Percentiles rank a stretch among this genome's conserved stretches.
These are phyloP conservation scores for Coemansia sp. DNA, from an alignment of 192 early-diverging fungal species.

Conservation along the genomic window DNA sequence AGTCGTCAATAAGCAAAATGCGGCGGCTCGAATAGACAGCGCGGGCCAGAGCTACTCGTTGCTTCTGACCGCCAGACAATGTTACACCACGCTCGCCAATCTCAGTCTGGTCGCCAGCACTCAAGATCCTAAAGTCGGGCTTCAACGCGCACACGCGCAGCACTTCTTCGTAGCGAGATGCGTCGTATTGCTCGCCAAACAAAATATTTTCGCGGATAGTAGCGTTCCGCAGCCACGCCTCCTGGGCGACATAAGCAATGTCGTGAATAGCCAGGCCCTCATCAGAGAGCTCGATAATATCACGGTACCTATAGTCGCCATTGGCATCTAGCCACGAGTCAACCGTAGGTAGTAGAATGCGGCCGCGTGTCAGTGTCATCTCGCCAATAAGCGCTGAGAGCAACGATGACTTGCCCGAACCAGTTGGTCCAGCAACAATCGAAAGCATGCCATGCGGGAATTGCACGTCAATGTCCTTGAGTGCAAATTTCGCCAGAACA, in stretches of 20 bases:
- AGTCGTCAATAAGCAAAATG: conserved; percentile 81
- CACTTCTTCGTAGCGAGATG: conserved; percentile 72
- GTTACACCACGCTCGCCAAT: conserved; percentile 85
- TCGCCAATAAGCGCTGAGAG: conserved; percentile 82
- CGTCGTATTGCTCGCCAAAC: conserved; percentile 77
- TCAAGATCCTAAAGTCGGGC: conserved; percentile 80
- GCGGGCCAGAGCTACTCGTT: conserved; percentile 79
- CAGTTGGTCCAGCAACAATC: conserved; percentile 89
- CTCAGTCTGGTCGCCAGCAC: conserved; percentile 86
- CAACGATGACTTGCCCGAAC: conserved; percentile 84
- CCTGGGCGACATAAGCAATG: conserved; percentile 89
- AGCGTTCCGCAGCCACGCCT: conserved; percentile 69
- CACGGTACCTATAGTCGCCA: conserved; percentile 40
- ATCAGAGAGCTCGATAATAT: conserved; percentile 51
- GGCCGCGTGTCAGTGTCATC: conserved; percentile 54
- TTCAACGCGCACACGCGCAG: conserved; percentile 79
- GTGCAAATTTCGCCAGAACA: conserved; percentile 49
- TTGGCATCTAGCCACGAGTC: background rate
- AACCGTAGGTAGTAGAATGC: conserved; percentile 30
- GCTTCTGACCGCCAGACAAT: conserved; percentile 84
- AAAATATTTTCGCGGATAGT: conserved; percentile 80
- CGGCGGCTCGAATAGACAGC: conserved; percentile 74
- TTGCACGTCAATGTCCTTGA: conserved; percentile 63
- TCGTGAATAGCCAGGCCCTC: conserved; percentile 47
- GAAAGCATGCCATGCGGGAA: conserved; percentile 74